Base-by-base conservation (phyloP, 2,329 filamentous ascomycete species). In the Fusarium sacchari region DNA sequence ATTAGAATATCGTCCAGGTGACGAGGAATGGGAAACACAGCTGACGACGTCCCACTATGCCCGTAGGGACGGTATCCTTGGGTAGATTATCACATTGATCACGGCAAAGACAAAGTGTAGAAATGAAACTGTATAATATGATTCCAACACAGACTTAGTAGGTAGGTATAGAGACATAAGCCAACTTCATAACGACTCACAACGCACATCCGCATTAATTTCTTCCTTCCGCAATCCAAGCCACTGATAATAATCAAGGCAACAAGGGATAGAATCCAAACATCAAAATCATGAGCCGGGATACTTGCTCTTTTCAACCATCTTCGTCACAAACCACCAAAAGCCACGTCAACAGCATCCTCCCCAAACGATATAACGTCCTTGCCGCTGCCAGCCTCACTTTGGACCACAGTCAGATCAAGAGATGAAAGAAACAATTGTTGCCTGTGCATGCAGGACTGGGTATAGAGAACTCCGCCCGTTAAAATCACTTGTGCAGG, bases 361-460 rank as follows among this genome's bases (percentile, higher is more conserved):
- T 24, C 36, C 7, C 40, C 55, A 60, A 44, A 52, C 42, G 30
- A 46, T 40, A 39, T 32, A 39, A 60, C 28, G 32, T 26, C 58
- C 44, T 53, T 59, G 42, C 44, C 52, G 26, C 57, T 65, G 74
- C 50, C 42, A 65, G 76, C 76, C 76, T 50, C 71, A 39, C 42
- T 68, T 73, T 74, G 43, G 42, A 34, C 39, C 24, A 47, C 44
- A 47, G 47, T 47, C 64, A 57, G 61, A 63, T 63, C 32, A 40
- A 24, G 53, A 53, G 62, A 40, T 20, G 47, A 39, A 44, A 60
- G 53, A 58, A 43, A 42, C 63, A 55, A 26, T 61, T 60, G 34
- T 57, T 65, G 64, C 61, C 42, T 70, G 32, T 64, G 52, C 59
- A 47, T 63, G 62, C 59, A 60, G 64, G 61, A 43, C 61, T 60